Percentiles rank a stretch among this genome's conserved stretches.
These are phyloP conservation scores for Mycena sanguinolenta DNA, from an alignment of 768 basidiomycete genomes.

Conservation along the genomic window DNA sequence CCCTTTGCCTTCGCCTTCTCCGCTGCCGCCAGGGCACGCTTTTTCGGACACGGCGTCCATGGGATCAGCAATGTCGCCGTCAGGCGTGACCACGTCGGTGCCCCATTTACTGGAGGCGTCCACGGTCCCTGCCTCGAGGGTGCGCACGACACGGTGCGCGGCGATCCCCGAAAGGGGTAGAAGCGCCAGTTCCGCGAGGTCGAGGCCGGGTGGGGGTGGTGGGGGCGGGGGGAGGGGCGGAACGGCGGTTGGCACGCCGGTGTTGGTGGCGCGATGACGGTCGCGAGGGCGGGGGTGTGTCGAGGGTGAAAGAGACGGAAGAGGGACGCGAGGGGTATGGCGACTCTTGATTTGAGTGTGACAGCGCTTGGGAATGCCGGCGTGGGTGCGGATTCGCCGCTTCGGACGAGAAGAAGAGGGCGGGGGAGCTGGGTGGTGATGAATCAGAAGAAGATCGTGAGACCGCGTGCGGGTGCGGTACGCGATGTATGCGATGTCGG, in stretches of 20 bases:
- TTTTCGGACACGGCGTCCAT: neutral
- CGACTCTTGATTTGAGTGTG: constrained; percentile 26
- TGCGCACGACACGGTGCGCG: constrained; percentile 87
- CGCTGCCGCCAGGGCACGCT: too few species aligned
- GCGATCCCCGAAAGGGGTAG: constrained; percentile 82
- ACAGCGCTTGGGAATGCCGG: neutral
- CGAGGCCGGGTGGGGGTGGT: constrained; percentile 44
- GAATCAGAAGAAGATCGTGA: constrained; percentile 27
- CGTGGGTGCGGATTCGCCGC: neutral
- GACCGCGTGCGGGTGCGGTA: constrained; percentile 71
- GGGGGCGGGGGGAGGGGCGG: constrained; percentile 17
- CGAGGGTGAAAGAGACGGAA: constrained; percentile 27
- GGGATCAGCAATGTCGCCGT: constrained; percentile 11
- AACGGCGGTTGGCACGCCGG: neutral
- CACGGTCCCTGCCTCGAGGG: constrained; percentile 68
- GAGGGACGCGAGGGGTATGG: constrained; percentile 39
- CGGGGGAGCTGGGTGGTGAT: constrained; percentile 27
- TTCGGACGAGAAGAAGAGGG: constrained; percentile 37
- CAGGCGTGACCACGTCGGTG: constrained; percentile 33
- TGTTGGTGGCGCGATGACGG: constrained; percentile 20
- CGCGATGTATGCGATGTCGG: constrained; percentile 79
- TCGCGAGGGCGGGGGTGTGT: constrained; percentile 20
- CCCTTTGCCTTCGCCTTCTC: constrained; percentile 23
- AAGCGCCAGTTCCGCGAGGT: constrained; percentile 83
- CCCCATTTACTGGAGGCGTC: constrained; percentile 42